phyloP scores from a whole-genome alignment of 495 filamentous ascomycete species.

The Xylaria cubensis region DNA sequence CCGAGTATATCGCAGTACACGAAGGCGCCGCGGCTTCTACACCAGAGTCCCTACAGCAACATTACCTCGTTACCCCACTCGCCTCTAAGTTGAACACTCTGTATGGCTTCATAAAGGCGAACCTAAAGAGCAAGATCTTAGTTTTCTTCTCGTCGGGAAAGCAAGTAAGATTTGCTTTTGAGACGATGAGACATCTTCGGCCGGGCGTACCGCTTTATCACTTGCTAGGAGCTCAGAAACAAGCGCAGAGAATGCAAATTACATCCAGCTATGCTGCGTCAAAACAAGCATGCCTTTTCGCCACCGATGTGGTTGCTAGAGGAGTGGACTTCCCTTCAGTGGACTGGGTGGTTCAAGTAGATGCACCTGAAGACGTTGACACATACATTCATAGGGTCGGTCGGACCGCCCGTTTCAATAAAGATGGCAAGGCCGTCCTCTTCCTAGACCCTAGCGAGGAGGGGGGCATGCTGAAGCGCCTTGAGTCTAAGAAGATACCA shows the following conservation, averaged over 20 bases:
- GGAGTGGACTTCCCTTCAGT: constrained; percentile 96
- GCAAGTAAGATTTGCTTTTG: constrained; percentile 94
- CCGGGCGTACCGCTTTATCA: constrained; percentile 95
- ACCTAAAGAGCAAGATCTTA: constrained; percentile 89
- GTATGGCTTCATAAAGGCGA: constrained; percentile 87
- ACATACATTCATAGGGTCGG: constrained; percentile 98
- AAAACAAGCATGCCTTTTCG: constrained; percentile 85
- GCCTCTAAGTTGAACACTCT: constrained; percentile 88
- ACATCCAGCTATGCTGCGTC: constrained; percentile 79
- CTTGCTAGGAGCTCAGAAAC: constrained; percentile 94
- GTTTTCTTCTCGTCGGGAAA: constrained; percentile 95
- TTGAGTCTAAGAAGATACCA: constrained; percentile 87
- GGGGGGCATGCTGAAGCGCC: constrained; percentile 77
- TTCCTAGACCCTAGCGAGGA: constrained; percentile 95
- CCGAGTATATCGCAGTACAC: constrained; percentile 94
- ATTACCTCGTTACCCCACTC: constrained; percentile 85
- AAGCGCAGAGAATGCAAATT: constrained; percentile 83
- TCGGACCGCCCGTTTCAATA: constrained; percentile 91
- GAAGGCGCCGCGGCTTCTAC: constrained; percentile 83
- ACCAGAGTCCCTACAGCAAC: constrained; percentile 83
- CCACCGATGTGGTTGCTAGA: constrained; percentile 91
- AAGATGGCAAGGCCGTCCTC: constrained; percentile 82
- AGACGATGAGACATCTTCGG: constrained; percentile 90
- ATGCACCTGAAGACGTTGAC: constrained; percentile 94
- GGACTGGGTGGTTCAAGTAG: constrained; percentile 95